Evolutionary conservation across 179 eudicot genomes (phyloP), one percentile per base, ranked within the genome.

Genomic region (Heliamphora pulchella): DNA sequence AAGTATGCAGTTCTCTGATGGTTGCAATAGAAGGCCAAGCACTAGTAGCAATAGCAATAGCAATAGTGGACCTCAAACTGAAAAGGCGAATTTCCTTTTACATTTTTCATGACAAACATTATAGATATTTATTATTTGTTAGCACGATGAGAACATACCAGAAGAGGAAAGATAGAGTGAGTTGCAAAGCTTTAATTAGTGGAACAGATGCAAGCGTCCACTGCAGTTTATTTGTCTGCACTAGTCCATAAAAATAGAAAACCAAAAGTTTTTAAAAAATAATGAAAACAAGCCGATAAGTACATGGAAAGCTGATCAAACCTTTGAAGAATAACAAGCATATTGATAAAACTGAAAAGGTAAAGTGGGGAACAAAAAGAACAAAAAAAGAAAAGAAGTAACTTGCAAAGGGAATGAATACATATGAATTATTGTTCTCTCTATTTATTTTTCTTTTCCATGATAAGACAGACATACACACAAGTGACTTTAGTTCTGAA

Each of bases 161-260:
- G 87, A 96, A 96, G 66, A 96, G 86, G 88, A 92, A 96, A 62
- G 98, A 91, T 50, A 96, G 81, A 6, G 86, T 18, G 61, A 91
- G 91, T 82, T 96, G 99, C 90, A 92, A 70, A 59, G 96, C 89
- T 85, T 96, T 96, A 46, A 94, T 88, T 22, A 88, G 77, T 13
- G 99, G 97, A 83, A 96, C 96, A 79, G 93, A 84, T 80, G 98
- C 88, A 78, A 96, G 89, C 61, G 89, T 80, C 99, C 99, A 96
- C 79, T 96, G 99, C 86, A 96, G 82, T 75, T 87, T 96, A 83
- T 89, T 92, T 77, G 87, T 81, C 98, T 96, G 99, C 82, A 86
- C 86, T 59, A 86, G 72, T 78, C 68, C 79, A 81, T 14, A 61
- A 13, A 80, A 77, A 78, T 20, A 77, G 20, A 71, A 63, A 84